Evolutionary conservation across 2,329 filamentous ascomycete species (phyloP).

Genomic region (Colletotrichum lupini): DNA sequence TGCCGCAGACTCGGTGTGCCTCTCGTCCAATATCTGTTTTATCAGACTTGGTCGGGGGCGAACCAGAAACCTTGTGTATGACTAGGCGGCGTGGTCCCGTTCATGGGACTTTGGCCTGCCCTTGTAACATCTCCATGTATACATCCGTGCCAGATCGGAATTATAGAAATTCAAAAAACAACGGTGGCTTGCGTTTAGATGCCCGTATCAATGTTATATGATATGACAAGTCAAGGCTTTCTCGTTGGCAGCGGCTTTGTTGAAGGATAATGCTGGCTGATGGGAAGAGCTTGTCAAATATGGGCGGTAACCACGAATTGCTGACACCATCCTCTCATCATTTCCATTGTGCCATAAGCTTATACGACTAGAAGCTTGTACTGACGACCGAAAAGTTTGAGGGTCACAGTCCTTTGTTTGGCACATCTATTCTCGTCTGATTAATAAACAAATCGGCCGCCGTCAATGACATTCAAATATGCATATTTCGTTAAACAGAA

Average conservation of each 20-base stretch:
- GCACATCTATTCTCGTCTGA: no score
- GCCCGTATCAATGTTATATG: neutral
- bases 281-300: neutral
- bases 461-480: no score
- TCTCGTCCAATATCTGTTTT: neutral
- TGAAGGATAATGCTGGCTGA: neutral
- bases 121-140: conserved; percentile 36
- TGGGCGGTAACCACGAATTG: neutral
- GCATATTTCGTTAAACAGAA: no score
- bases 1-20: neutral
- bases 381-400: no score
- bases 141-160: conserved; percentile 21
- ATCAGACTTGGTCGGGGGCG: neutral
- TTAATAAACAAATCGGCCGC: no score
- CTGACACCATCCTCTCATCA: neutral
- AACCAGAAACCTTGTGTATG: conserved; percentile 18
- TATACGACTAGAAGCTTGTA: no score
- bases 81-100: conserved; percentile 23
- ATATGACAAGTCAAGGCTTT: neutral
- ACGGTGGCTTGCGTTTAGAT: neutral
- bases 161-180: conserved; percentile 26
- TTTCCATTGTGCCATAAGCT: no score
- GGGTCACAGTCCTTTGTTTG: no score
- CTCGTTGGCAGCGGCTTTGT: no score
- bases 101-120: conserved; percentile 3